phyloP scores from a whole-genome alignment of 1,284 basidiomycete species.

The Tylopilus sp. region DNA sequence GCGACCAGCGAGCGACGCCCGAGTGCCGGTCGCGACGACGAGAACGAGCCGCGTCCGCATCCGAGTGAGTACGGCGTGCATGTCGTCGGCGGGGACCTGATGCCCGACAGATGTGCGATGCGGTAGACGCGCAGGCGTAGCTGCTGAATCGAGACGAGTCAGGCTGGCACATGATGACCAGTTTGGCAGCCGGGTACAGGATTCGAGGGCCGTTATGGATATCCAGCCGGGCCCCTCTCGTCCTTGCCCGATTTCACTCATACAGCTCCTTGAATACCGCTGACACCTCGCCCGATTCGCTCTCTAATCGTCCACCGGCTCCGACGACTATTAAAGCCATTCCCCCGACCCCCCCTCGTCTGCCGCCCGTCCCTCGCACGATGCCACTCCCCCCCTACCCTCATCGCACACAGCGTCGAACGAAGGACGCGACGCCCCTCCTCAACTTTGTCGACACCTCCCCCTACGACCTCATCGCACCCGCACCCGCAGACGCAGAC shows the following conservation, averaged over 20 bases:
- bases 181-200: constrained; percentile 37
- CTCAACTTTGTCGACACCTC: constrained; percentile 45
- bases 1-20: no score
- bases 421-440: constrained; percentile 42
- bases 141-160: constrained; percentile 40
- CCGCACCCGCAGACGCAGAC: no score
- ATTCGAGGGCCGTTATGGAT: constrained; percentile 33
- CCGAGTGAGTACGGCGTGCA: constrained; percentile 11
- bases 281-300: constrained; percentile 27
- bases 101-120: constrained; percentile 26
- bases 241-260: constrained; percentile 32
- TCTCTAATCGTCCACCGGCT: constrained; percentile 26
- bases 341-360: constrained; percentile 21
- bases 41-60: constrained; percentile 5
- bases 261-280: constrained; percentile 18
- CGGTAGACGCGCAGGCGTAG: constrained; percentile 16
- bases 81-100: constrained; percentile 24
- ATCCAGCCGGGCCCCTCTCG: constrained; percentile 40
- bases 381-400: constrained; percentile 44
- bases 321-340: constrained; percentile 35
- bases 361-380: constrained; percentile 31
- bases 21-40: constrained; percentile 15
- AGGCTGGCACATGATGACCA: constrained; percentile 36
- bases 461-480: no score
- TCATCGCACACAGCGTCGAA: constrained; percentile 28